Percentiles rank a stretch among this genome's conserved stretches.
Conservation (phyloP, 176 grass and related monocot species). For the Sorghum bicolor region DNA sequence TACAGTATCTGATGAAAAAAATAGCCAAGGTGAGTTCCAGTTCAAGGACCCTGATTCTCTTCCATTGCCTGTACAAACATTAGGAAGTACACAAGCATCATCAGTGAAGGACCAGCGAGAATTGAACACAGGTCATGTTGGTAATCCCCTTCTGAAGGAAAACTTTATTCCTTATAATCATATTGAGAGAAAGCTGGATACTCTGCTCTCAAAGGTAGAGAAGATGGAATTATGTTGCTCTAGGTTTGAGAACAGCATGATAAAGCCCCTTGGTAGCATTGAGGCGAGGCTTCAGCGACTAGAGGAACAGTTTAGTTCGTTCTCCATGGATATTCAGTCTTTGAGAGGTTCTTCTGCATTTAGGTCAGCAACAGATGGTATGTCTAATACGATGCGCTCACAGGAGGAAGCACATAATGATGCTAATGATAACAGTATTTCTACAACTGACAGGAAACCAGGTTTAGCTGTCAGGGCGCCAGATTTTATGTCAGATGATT, state of each 20-base stretch:
- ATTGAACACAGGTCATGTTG: conserved; percentile 21
- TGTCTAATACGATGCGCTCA: conserved; percentile 9
- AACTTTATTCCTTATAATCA: conserved; percentile 23
- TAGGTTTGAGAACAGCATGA: conserved; percentile 71
- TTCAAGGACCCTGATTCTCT: conserved; percentile 23
- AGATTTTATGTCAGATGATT: conserved; percentile 41
- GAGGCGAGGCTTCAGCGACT: conserved; percentile 60
- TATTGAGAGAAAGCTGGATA: conserved; percentile 74
- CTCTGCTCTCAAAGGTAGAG: conserved; percentile 63
- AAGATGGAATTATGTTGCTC: conserved; percentile 78
- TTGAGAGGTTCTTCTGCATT: conserved; percentile 30
- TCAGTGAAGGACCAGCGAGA: conserved; percentile 11
- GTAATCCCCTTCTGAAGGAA: conserved; percentile 12
- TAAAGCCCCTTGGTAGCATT: conserved; percentile 61
- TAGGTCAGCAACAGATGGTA: conserved; percentile 29
- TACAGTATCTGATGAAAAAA: conserved; percentile 23
- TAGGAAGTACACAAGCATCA: conserved; percentile 25
- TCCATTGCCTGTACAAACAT: conserved; percentile 29
- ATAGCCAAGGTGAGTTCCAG: conserved; percentile 22
- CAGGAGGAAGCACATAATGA: conserved; percentile 31
- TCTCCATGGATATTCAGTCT: conserved; percentile 43
- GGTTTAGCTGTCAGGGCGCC: conserved; percentile 40
- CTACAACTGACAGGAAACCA: conserved; percentile 29
- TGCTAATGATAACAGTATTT: conserved; percentile 25
- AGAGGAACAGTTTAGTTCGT: conserved; percentile 54